Conservation (phyloP, 345 rosid genomes). For the Leavenworthia alabamica region DNA sequence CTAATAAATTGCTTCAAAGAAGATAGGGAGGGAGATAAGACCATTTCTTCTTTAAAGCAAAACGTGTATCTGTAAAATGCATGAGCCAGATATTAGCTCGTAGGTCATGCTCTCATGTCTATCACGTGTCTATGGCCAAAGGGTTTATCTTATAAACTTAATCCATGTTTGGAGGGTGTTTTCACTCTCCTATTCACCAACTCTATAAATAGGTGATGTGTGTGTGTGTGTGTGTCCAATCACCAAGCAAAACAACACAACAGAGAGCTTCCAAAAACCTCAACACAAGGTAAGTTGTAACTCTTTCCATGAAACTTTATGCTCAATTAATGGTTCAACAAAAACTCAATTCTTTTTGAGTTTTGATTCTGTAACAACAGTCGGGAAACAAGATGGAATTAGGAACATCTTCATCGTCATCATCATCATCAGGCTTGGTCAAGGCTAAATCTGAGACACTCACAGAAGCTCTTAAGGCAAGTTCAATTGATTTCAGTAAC, state of each 20-base stretch:
- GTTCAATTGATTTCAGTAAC: conserved; percentile 32
- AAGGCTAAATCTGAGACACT: conserved; percentile 75
- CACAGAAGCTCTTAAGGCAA: conserved; percentile 58
- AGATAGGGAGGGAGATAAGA: conserved; percentile 20
- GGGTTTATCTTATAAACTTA: neutral
- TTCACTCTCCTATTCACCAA: neutral
- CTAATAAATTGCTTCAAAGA: no score
- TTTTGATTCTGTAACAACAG: neutral
- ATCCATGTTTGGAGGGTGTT: conserved; percentile 4
- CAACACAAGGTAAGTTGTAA: conserved; percentile 4
- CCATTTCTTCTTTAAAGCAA: conserved; percentile 16
- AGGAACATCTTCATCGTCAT: conserved; percentile 33
- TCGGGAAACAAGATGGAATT: neutral
- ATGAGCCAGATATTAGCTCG: conserved; percentile 21
- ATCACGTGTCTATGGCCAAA: conserved; percentile 27
- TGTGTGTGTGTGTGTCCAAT: neutral
- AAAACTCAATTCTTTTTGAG: neutral
- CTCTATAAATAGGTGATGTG: conserved; percentile 30
- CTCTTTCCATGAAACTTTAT: neutral
- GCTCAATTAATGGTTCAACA: neutral
- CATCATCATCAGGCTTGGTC: conserved; percentile 43
- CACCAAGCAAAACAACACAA: neutral
- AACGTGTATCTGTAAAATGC: conserved; percentile 28
- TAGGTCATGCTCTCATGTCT: conserved; percentile 28
- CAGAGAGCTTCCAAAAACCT: neutral